Evolutionary conservation across 2,329 filamentous ascomycete species (phyloP).

Genomic region (Dryadomyces quercivorus): DNA sequence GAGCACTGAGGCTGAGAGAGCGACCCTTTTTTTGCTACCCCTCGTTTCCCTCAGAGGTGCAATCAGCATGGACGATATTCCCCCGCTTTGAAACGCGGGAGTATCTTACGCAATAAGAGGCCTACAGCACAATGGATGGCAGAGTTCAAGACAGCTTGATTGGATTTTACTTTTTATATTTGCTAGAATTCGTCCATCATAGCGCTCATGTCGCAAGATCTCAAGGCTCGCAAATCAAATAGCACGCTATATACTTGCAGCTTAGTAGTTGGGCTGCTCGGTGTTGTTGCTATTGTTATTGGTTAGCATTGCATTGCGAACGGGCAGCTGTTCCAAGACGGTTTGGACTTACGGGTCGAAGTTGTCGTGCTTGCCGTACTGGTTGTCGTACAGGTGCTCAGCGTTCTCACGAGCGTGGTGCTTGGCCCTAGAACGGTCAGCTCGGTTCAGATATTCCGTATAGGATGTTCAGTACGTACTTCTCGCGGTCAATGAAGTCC

Average conservation of each 20-base stretch:
- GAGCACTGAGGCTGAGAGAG: not conserved
- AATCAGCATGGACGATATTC: too few species aligned
- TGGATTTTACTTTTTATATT: not conserved
- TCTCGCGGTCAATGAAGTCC: conserved; percentile 43
- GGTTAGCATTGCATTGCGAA: not conserved
- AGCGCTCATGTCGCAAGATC: not conserved
- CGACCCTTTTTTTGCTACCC: not conserved
- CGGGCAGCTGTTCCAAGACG: too few species aligned
- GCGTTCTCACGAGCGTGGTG: conserved; percentile 45
- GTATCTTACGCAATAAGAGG: too few species aligned
- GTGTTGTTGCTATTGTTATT: not conserved
- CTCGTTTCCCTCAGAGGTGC: too few species aligned
- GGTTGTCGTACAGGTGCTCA: conserved; percentile 47
- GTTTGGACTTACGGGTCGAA: conserved; percentile 41
- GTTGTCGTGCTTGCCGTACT: conserved; percentile 40
- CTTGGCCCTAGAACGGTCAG: conserved; percentile 27
- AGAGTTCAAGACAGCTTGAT: too few species aligned
- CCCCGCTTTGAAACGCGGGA: too few species aligned
- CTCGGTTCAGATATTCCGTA: too few species aligned
- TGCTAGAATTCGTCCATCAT: not conserved
- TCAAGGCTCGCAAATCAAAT: too few species aligned
- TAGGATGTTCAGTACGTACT: conserved; percentile 9
- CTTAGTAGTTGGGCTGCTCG: conserved; percentile 2
- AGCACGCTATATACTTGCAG: too few species aligned
- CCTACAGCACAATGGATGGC: too few species aligned